Conservation (phyloP, 116 monocot species). For the Posidonia oceanica region DNA sequence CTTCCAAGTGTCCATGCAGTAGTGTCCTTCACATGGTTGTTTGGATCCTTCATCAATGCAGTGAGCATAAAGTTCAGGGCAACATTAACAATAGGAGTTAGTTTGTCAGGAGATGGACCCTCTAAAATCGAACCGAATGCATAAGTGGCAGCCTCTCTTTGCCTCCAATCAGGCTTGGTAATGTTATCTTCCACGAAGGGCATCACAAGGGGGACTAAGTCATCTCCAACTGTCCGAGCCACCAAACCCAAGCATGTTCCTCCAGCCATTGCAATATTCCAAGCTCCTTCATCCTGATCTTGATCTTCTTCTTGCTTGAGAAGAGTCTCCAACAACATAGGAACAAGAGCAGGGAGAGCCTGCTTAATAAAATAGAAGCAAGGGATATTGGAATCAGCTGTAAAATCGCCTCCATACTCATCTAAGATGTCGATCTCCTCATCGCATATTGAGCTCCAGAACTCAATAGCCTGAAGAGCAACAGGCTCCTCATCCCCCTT, state of each 20-base stretch:
- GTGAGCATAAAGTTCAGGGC: constrained; percentile 50
- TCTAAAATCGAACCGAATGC: constrained; percentile 52
- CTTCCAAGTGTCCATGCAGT: constrained; percentile 62
- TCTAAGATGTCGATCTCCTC: constrained; percentile 46
- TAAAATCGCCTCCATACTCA: constrained; percentile 34
- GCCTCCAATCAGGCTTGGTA: constrained; percentile 30
- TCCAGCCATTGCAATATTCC: constrained; percentile 51
- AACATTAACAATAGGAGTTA: constrained; percentile 31
- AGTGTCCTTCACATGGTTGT: constrained; percentile 56
- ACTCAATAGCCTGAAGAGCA: constrained; percentile 40
- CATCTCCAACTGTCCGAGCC: constrained; percentile 44
- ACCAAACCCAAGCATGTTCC: constrained; percentile 48
- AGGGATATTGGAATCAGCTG: constrained; percentile 34
- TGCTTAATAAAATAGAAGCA: constrained; percentile 38
- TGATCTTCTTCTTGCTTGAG: constrained; percentile 45
- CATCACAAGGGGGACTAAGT: constrained; percentile 38
- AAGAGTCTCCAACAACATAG: constrained; percentile 38
- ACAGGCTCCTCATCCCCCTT: constrained; percentile 40
- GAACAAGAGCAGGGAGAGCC: constrained; percentile 31
- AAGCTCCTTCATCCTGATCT: constrained; percentile 44
- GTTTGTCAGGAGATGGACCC: constrained; percentile 45
- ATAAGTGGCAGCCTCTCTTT: constrained; percentile 47
- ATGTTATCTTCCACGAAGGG: constrained; percentile 44
- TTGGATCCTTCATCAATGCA: constrained; percentile 38
- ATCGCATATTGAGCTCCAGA: constrained; percentile 43